Conservation (phyloP, 108 stramenopile genomes). For the Nannochloropsis salina region DNA sequence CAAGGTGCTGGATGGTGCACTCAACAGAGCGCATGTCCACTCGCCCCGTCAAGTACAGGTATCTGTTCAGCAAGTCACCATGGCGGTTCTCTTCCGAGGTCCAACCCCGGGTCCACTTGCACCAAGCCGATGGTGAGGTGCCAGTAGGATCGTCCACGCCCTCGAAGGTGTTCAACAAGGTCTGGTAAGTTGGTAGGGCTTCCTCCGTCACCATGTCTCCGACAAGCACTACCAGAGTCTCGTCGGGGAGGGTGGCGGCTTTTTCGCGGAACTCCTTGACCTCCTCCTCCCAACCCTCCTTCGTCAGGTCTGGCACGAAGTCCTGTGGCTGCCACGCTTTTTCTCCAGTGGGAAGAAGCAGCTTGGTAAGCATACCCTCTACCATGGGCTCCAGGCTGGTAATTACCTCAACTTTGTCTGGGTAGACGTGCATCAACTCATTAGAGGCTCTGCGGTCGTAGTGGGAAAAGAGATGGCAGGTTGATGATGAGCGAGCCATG, state of each 20-base stretch:
- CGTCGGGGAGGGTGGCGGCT: conserved; percentile 66
- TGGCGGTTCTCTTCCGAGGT: conserved; percentile 86
- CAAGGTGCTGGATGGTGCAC: conserved; percentile 80
- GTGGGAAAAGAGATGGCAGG: conserved; percentile 33
- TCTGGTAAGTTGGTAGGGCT: conserved; percentile 83
- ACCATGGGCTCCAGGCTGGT: conserved; percentile 71
- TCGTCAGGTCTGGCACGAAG: conserved; percentile 73
- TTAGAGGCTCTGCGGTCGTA: neutral
- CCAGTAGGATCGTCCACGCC: conserved; percentile 84
- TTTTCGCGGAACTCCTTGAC: conserved; percentile 66
- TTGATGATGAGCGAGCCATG: no score
- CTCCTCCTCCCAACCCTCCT: conserved; percentile 64
- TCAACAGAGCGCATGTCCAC: conserved; percentile 81
- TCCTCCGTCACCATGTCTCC: conserved; percentile 90
- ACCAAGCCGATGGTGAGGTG: conserved; percentile 72
- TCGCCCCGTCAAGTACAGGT: conserved; percentile 71
- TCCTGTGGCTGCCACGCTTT: conserved; percentile 83
- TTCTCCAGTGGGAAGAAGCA: conserved; percentile 80
- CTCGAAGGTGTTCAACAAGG: conserved; percentile 82
- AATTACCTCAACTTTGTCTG: conserved; percentile 83
- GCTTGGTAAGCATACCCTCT: conserved; percentile 60
- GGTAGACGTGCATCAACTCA: conserved; percentile 61
- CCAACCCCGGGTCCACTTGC: conserved; percentile 79
- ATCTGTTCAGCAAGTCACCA: conserved; percentile 83
- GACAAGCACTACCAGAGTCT: conserved; percentile 72